A percentile compares a stretch with the other conserved stretches of the same genome.
Evolutionary conservation across 2,329 filamentous ascomycete species (phyloP).

Genomic region (Orbilia ellipsospora): DNA sequence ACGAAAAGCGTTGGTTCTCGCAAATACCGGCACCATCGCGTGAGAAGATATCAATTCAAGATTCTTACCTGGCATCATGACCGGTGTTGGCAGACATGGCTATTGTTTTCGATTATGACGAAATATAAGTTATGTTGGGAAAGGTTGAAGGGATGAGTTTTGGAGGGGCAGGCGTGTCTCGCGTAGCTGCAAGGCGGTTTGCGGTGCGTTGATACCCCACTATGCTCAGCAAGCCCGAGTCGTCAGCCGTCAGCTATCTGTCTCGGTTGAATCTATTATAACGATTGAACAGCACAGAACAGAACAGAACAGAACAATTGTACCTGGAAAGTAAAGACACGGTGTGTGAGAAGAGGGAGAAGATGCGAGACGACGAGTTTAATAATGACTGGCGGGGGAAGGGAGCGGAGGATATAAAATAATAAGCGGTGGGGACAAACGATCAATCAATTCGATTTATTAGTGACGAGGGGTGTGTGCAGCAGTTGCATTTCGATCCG

Average conservation of each 20-base stretch:
- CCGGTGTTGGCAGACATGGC: slow-evolving; percentile 33
- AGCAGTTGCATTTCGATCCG: not conserved
- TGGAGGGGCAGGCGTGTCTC: slow-evolving; percentile 21
- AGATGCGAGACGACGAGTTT: slow-evolving; percentile 11
- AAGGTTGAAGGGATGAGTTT: not conserved
- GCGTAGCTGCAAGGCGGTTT: slow-evolving; percentile 28
- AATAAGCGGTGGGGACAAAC: slow-evolving; percentile 44
- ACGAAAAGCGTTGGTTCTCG: not conserved
- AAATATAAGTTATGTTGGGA: slow-evolving; percentile 13
- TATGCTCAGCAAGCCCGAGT: slow-evolving; percentile 7
- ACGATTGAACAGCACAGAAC: too few relatives aligned
- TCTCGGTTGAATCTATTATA: not conserved
- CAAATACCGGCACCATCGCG: not conserved
- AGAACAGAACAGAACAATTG: slow-evolving; percentile 32
- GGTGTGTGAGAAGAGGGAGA: slow-evolving; percentile 3
- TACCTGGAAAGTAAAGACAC: slow-evolving; percentile 25
- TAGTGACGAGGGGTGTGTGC: slow-evolving; percentile 31
- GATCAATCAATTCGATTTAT: slow-evolving; percentile 3
- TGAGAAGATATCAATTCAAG: not conserved
- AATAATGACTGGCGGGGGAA: slow-evolving; percentile 17
- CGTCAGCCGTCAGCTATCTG: not conserved
- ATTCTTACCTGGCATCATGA: slow-evolving; percentile 38
- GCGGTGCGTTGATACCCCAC: slow-evolving; percentile 55
- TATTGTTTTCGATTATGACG: slow-evolving; percentile 25
- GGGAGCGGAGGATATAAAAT: slow-evolving; percentile 42